These are phyloP conservation scores for Torrubiellomyces zombiae DNA, from an alignment of 2,329 filamentous ascomycete species.

Conservation along the genomic window DNA sequence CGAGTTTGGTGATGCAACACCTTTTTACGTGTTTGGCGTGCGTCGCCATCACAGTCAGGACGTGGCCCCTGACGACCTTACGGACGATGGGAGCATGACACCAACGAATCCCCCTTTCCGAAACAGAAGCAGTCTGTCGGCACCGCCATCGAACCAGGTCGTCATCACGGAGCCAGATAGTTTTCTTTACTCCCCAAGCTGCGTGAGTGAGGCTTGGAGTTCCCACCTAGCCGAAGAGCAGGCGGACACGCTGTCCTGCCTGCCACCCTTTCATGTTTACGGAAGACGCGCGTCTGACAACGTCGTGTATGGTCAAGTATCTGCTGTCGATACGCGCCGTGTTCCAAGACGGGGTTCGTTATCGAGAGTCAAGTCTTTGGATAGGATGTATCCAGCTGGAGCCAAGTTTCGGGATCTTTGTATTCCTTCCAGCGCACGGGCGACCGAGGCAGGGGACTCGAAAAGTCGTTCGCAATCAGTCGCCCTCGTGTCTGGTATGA, in stretches of 20 bases:
- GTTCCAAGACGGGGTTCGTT: slow-evolving; percentile 11
- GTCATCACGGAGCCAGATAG: too few relatives aligned
- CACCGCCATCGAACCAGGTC: too few relatives aligned
- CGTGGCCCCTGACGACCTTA: slow-evolving; percentile 6
- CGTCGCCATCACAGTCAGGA: slow-evolving; percentile 9
- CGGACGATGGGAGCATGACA: slow-evolving; percentile 6
- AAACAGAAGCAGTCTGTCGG: too few relatives aligned
- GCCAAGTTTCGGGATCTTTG: slow-evolving; percentile 16
- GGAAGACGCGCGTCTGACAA: slow-evolving; percentile 18
- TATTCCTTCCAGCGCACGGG: too few relatives aligned
- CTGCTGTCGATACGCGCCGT: slow-evolving; percentile 19
- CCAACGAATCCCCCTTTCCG: too few relatives aligned
- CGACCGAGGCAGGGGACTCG: too few relatives aligned
- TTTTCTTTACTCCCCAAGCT: slow-evolving; percentile 15
- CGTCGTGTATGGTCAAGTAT: slow-evolving; percentile 23
- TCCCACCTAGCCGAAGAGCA: slow-evolving; percentile 6
- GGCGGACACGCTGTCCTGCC: slow-evolving; percentile 9
- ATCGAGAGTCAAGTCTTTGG: slow-evolving; percentile 20
- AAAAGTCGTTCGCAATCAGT: too few relatives aligned
- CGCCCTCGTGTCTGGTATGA: too few relatives aligned
- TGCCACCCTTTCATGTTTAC: slow-evolving; percentile 17
- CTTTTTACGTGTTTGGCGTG: slow-evolving; percentile 31
- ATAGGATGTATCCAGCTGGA: slow-evolving; percentile 14
- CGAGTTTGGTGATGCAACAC: slow-evolving; percentile 24
- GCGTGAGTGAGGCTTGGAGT: slow-evolving; percentile 17